phyloP scores from a whole-genome alignment of 345 rosid species.

The Salix purpurea region DNA sequence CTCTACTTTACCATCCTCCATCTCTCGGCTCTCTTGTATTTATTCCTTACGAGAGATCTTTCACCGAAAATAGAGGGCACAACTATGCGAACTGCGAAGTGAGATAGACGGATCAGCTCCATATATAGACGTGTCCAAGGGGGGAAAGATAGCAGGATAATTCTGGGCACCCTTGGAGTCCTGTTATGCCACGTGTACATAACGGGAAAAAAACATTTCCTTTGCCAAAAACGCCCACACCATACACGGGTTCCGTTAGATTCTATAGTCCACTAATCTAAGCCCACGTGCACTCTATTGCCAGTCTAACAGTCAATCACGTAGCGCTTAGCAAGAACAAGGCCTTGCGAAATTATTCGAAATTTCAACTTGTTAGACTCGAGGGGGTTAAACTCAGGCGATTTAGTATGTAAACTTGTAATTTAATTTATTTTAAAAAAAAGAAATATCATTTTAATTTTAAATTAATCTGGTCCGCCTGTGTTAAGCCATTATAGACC shows the following conservation, averaged over 20 bases:
- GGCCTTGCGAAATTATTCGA: neutral
- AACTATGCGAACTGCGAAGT: slow-evolving; percentile 14
- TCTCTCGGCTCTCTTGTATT: neutral
- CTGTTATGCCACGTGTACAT: slow-evolving; percentile 30
- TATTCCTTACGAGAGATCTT: neutral
- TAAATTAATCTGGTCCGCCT: too few relatives aligned
- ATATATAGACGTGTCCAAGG: slow-evolving; percentile 18
- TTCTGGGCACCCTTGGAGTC: slow-evolving; percentile 14
- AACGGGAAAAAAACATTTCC: neutral
- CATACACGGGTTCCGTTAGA: neutral
- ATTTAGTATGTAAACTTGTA: too few relatives aligned
- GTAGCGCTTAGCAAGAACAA: neutral
- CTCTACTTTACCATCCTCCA: slow-evolving; percentile 27
- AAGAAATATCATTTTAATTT: too few relatives aligned
- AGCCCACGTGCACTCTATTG: neutral
- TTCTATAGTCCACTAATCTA: neutral
- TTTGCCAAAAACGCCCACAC: slow-evolving; percentile 32
- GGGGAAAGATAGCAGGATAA: neutral
- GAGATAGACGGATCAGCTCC: slow-evolving; percentile 14
- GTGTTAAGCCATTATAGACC: too few relatives aligned
- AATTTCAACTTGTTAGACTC: neutral
- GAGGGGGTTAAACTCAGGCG: too few relatives aligned
- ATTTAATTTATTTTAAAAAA: too few relatives aligned
- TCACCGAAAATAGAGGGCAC: slow-evolving; percentile 2
- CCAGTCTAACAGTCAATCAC: neutral